Conservation (phyloP, 140 eudicot genomes). For the Anethum foeniculum region DNA sequence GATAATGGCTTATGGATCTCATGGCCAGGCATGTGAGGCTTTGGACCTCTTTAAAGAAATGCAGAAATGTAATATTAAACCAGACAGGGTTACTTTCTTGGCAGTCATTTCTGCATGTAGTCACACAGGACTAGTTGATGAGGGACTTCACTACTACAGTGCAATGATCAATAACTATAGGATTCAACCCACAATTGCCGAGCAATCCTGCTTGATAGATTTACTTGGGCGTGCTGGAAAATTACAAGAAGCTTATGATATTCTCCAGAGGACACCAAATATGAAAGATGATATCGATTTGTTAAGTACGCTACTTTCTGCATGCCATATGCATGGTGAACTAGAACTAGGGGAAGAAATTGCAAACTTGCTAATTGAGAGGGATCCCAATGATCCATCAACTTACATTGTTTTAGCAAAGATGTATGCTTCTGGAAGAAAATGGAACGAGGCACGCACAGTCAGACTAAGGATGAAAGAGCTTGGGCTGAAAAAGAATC, state of each 20-base stretch:
- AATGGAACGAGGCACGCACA: constrained; percentile 9
- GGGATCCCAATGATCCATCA: constrained; percentile 13
- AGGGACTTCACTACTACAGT: constrained; percentile 4
- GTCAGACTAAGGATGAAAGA: constrained; percentile 15
- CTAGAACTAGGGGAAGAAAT: constrained; percentile 8
- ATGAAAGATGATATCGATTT: background rate
- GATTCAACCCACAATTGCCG: constrained; percentile 13
- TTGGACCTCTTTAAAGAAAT: constrained; percentile 8
- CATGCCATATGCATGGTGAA: constrained; percentile 12
- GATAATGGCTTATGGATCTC: constrained; percentile 17
- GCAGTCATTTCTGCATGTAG: constrained; percentile 13
- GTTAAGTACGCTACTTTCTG: constrained; percentile 12
- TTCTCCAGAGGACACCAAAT: constrained; percentile 9
- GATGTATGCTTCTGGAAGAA: constrained; percentile 10
- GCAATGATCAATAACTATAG: constrained; percentile 11
- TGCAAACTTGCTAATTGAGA: constrained; percentile 13
- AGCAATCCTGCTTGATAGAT: constrained; percentile 13
- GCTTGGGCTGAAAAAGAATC: constrained; percentile 16
- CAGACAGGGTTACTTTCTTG: constrained; percentile 10
- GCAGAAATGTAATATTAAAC: constrained; percentile 5
- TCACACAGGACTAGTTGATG: constrained; percentile 14
- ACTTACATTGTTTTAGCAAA: constrained; percentile 12
- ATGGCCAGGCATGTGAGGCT: constrained; percentile 13
- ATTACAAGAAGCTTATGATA: constrained; percentile 11
- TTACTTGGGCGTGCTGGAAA: constrained; percentile 15